Conservation (phyloP, 2,329 filamentous ascomycete species). For the Fusarium pininemorale region DNA sequence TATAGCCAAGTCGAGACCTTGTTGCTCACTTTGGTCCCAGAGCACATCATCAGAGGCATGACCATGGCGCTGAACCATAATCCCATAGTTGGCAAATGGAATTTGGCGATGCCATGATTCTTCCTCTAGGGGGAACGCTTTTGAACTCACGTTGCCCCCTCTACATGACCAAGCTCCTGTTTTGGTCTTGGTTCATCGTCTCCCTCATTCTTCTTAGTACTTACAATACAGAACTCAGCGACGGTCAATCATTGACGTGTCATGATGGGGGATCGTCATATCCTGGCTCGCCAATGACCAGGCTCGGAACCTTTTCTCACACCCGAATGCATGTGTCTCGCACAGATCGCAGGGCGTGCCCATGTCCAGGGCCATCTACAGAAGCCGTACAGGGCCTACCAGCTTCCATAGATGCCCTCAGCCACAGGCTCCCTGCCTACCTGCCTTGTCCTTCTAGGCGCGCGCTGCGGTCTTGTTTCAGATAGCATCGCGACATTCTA, state of each 20-base stretch:
- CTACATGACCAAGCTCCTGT: not conserved
- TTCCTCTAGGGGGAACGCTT: not conserved
- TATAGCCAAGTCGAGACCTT: not conserved
- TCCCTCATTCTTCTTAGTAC: not conserved
- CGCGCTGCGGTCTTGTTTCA: not conserved
- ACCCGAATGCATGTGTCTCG: not conserved
- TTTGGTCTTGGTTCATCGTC: not conserved
- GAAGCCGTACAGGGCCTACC: not conserved
- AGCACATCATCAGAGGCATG: slow-evolving; percentile 38
- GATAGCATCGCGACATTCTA: slow-evolving; percentile 32
- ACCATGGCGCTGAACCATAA: slow-evolving; percentile 28
- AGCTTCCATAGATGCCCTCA: not conserved
- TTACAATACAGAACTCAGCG: not conserved
- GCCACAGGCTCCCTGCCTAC: not conserved
- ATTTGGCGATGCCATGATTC: slow-evolving; percentile 6
- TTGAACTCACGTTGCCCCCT: not conserved
- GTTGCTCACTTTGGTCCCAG: slow-evolving; percentile 28
- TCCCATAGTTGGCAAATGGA: slow-evolving; percentile 13
- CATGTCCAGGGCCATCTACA: not conserved
- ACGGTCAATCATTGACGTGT: not conserved
- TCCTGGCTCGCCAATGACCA: not conserved
- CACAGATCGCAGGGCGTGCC: not conserved
- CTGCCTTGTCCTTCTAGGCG: not conserved
- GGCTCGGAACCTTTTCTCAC: not conserved
- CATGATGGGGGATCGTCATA: not conserved